Percentiles rank a stretch among this genome's conserved stretches.
These are phyloP conservation scores for Murraya koenigii DNA, from an alignment of 345 rosid species.

Conservation along the genomic window DNA sequence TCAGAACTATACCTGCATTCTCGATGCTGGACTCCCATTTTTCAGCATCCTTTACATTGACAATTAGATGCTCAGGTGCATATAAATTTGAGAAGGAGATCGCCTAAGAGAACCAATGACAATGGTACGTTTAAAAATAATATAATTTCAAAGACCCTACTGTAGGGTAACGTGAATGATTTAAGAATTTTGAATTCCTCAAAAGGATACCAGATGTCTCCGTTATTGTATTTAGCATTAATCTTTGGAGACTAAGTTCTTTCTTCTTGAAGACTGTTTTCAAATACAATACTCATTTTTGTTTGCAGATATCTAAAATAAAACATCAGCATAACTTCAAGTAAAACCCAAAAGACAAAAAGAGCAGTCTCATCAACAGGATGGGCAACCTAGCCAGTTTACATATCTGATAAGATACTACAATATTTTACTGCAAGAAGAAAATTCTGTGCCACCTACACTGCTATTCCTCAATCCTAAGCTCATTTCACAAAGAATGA, in stretches of 20 bases:
- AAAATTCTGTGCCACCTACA: not conserved
- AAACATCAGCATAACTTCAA: not conserved
- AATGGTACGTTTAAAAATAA: not conserved
- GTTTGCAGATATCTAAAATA: not conserved
- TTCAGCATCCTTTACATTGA: slow-evolving; percentile 86
- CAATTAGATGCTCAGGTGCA: slow-evolving; percentile 91
- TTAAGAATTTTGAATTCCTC: not conserved
- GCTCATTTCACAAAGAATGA: not conserved
- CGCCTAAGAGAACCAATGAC: slow-evolving; percentile 44
- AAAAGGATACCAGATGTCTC: not conserved
- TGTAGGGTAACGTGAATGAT: not conserved
- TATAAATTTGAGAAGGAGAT: slow-evolving; percentile 77
- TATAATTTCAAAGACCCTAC: not conserved
- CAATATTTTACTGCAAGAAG: not conserved
- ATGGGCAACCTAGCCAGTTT: not conserved
- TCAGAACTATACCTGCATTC: slow-evolving; percentile 64
- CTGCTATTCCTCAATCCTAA: not conserved
- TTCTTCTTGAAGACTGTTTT: not conserved
- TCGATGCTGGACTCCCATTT: slow-evolving; percentile 83
- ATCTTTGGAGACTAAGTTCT: not conserved
- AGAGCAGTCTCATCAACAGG: not conserved
- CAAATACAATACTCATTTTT: not conserved
- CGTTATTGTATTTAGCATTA: not conserved
- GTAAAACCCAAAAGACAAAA: not conserved
- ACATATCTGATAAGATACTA: not conserved